Percentiles rank a stretch among this genome's conserved stretches.
phyloP scores from a whole-genome alignment of 2,329 filamentous ascomycete species.

The Calonectria henricotiae region DNA sequence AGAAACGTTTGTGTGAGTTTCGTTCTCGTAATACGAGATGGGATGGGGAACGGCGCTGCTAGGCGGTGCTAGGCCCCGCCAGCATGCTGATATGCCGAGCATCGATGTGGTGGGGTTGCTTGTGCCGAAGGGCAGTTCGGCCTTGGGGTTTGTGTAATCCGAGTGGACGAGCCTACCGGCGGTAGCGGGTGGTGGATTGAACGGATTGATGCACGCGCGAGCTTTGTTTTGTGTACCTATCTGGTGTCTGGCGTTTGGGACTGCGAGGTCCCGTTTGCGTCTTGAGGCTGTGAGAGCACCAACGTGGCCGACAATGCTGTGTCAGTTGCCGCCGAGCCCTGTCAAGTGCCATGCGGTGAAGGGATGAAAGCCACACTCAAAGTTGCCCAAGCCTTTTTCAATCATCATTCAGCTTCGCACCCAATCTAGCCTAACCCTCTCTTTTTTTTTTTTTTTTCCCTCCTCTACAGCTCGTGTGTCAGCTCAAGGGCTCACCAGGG shows the following conservation, averaged over 20 bases:
- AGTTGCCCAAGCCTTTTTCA: neutral
- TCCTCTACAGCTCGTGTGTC: conserved; percentile 11
- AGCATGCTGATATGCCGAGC: conserved; percentile 39
- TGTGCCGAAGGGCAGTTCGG: conserved; percentile 32
- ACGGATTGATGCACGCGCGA: conserved; percentile 14
- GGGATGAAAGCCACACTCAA: conserved; percentile 5
- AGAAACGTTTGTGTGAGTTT: neutral
- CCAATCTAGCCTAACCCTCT: neutral
- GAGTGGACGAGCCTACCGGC: conserved; percentile 15
- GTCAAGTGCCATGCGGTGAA: neutral
- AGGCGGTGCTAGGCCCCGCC: conserved; percentile 34
- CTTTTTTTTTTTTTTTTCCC: neutral
- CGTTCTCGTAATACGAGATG: conserved; percentile 11
- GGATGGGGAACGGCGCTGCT: conserved; percentile 20
- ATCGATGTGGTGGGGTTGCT: conserved; percentile 11
- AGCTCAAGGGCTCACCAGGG: conserved; percentile 8
- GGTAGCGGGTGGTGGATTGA: conserved; percentile 21
- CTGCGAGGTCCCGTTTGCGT: conserved; percentile 1
- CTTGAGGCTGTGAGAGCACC: conserved; percentile 13
- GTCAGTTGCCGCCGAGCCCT: conserved; percentile 15
- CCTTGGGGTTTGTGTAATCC: conserved; percentile 5
- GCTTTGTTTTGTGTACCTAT: neutral
- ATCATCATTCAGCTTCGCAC: neutral
- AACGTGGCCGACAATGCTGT: conserved; percentile 8
- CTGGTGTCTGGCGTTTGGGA: conserved; percentile 1